Percentiles rank a stretch among this genome's conserved stretches.
phyloP scores from a whole-genome alignment of 345 rosid species.

The Eucalyptus sideroxylon region DNA sequence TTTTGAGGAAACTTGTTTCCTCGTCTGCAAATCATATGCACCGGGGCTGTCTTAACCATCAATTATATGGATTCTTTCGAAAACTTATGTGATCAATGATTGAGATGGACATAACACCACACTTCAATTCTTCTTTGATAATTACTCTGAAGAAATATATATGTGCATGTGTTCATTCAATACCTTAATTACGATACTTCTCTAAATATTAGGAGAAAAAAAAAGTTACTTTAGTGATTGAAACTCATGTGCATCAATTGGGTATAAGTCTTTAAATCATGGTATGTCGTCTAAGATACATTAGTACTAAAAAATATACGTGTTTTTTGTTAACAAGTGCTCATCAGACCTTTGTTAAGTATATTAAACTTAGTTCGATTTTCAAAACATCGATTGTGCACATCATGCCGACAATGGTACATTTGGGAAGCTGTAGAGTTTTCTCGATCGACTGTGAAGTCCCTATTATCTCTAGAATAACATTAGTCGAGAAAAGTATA shows the following conservation, averaged over 20 bases:
- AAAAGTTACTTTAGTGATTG: neutral
- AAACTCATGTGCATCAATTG: neutral
- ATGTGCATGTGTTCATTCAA: neutral
- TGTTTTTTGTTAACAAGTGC: no score
- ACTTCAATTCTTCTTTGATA: neutral
- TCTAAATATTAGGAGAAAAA: neutral
- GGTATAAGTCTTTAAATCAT: neutral
- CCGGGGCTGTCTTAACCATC: neutral
- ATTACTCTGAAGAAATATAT: neutral
- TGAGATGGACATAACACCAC: neutral
- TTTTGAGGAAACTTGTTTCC: neutral
- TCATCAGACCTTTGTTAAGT: no score
- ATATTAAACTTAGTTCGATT: no score
- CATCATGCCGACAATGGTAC: fast-evolving
- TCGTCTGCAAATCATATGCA: no score
- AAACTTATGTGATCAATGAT: neutral
- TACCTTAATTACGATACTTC: neutral
- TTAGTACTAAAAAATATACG: no score
- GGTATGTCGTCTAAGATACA: no score
- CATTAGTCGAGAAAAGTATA: neutral
- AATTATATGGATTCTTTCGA: no score
- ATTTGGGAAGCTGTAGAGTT: no score
- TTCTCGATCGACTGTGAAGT: fast-evolving
- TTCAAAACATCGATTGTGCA: no score
- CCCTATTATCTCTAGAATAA: neutral